A percentile compares a stretch with the other conserved stretches of the same genome.
These are phyloP conservation scores for Dactylellina drechsleri DNA, from an alignment of 2,329 filamentous ascomycete genomes.

Conservation along the genomic window DNA sequence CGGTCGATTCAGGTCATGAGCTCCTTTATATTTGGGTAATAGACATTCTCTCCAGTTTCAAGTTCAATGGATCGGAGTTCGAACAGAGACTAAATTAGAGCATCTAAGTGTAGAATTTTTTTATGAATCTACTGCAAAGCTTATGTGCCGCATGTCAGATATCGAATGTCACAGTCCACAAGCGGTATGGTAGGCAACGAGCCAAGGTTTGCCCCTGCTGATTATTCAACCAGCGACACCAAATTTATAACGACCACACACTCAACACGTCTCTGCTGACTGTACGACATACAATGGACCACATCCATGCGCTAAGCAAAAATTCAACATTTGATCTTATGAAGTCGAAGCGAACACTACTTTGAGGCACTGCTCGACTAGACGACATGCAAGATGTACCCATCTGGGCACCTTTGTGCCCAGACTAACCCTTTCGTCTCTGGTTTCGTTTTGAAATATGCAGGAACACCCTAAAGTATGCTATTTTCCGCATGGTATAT, in stretches of 20 bases:
- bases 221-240: slow-evolving; percentile 40
- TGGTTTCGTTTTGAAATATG: slow-evolving; percentile 29
- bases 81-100: slow-evolving; percentile 2
- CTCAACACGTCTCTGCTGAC: slow-evolving; percentile 35
- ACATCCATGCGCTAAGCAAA: no score
- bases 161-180: slow-evolving; percentile 29
- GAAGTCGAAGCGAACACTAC: neutral
- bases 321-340: neutral
- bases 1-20: neutral
- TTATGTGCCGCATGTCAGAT: slow-evolving; percentile 49
- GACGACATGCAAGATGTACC: neutral
- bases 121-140: slow-evolving; percentile 9
- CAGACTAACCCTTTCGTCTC: neutral
- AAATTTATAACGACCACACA: slow-evolving; percentile 31
- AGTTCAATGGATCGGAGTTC: neutral
- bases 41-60: neutral
- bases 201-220: neutral
- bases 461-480: slow-evolving; percentile 24
- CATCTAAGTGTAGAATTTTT: slow-evolving; percentile 37
- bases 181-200: slow-evolving; percentile 14
- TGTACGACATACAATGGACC: neutral
- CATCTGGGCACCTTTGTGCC: neutral
- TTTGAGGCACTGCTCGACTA: slow-evolving; percentile 3
- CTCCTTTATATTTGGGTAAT: neutral
- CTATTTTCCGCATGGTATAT: slow-evolving; percentile 10